Evolutionary conservation across 345 rosid species (phyloP).

Genomic region (Pelargonium nanum): DNA sequence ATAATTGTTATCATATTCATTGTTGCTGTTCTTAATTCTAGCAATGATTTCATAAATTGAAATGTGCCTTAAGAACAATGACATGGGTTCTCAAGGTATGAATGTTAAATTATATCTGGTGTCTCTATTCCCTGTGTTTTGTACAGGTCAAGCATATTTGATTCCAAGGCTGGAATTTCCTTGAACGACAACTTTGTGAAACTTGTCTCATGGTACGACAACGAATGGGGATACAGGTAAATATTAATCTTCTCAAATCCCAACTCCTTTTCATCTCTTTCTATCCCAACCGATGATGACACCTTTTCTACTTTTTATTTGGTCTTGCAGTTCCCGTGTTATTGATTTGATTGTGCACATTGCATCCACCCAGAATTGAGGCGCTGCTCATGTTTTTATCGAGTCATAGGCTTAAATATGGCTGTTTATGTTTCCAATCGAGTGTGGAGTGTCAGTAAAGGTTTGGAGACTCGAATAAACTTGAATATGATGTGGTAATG

Average conservation of each 20-base stretch:
- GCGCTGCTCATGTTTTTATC: not conserved
- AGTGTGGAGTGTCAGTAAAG: not conserved
- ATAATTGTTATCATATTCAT: no score
- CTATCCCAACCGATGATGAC: not conserved
- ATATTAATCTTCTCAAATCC: no score
- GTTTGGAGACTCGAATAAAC: not conserved
- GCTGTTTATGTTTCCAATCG: no score
- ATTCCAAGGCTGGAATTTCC: slow-evolving; percentile 90
- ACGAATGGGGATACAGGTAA: slow-evolving; percentile 93
- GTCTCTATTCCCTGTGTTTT: not conserved
- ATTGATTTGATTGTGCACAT: slow-evolving; percentile 69
- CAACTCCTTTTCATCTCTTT: no score
- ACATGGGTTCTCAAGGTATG: no score
- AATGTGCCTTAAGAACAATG: no score
- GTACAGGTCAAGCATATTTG: slow-evolving; percentile 86
- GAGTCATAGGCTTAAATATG: not conserved
- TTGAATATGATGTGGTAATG: not conserved
- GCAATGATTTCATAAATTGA: no score
- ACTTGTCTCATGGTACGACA: slow-evolving; percentile 80
- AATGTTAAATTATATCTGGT: no score
- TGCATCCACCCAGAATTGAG: slow-evolving; percentile 22
- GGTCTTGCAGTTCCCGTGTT: slow-evolving; percentile 54
- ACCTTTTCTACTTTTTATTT: not conserved
- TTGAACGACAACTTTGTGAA: slow-evolving; percentile 60
- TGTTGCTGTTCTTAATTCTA: no score